These are phyloP conservation scores for Puccinia hordei DNA, from an alignment of 1,284 basidiomycete genomes.

Conservation along the genomic window DNA sequence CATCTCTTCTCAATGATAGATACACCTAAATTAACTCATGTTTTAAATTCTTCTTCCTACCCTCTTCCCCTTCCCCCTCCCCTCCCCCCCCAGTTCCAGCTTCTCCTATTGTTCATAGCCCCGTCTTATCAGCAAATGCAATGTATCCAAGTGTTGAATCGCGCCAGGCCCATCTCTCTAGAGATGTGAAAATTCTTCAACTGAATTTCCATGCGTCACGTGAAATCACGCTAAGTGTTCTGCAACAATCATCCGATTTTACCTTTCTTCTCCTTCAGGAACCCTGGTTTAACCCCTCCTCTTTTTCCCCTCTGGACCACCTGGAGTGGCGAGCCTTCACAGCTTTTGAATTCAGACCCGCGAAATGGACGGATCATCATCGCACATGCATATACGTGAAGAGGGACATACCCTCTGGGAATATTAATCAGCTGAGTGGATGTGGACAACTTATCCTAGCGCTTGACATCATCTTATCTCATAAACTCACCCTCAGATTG, in stretches of 20 bases:
- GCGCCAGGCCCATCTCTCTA: no score
- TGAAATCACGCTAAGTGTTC: not conserved
- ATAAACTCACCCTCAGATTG: not conserved
- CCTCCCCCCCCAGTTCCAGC: no score
- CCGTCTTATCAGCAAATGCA: no score
- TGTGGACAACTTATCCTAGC: not conserved
- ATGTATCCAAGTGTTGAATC: no score
- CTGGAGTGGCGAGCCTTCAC: not conserved
- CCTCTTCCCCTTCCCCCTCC: no score
- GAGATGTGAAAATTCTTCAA: not conserved
- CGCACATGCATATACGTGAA: not conserved
- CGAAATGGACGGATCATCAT: not conserved
- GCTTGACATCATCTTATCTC: not conserved
- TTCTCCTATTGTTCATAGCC: no score
- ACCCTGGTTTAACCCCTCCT: not conserved
- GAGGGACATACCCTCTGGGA: not conserved
- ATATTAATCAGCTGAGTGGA: not conserved
- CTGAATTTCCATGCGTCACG: not conserved
- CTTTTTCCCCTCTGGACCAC: not conserved
- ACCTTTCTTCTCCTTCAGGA: not conserved
- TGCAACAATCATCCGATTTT: not conserved
- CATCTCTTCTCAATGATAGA: no score
- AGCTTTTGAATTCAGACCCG: not conserved
- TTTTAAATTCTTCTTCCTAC: no score
- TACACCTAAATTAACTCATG: no score